phyloP scores from a whole-genome alignment of 2,329 filamentous ascomycete species.

The Ophiobolus disseminans region DNA sequence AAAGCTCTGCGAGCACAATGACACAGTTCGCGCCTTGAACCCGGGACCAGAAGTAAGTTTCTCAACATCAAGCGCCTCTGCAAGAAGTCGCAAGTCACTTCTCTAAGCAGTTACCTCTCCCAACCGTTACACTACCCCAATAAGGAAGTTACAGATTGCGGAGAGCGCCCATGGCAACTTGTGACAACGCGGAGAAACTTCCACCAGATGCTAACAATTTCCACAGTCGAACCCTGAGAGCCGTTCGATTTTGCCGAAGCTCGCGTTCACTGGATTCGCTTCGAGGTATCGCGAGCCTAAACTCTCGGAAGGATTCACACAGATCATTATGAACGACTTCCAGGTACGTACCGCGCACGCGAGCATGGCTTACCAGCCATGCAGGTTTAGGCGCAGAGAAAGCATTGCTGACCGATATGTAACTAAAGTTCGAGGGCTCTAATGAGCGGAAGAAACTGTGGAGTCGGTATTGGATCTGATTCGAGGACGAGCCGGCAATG shows the following conservation, averaged over 20 bases:
- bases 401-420: conserved; percentile 27
- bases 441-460: conserved; percentile 74
- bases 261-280: conserved; percentile 80
- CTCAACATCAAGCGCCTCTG: conserved; percentile 20
- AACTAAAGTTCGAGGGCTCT: conserved; percentile 71
- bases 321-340: conserved; percentile 79
- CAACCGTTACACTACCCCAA: conserved; percentile 15
- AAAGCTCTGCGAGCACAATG: conserved; percentile 82
- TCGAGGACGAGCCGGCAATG: conserved; percentile 1
- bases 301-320: conserved; percentile 79
- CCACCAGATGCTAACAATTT: conserved; percentile 27
- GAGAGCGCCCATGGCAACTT: conserved; percentile 10
- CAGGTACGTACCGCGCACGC: conserved; percentile 54
- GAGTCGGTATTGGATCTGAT: conserved; percentile 77
- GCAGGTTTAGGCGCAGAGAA: conserved; percentile 6
- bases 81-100: conserved; percentile 11
- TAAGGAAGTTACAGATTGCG: conserved; percentile 11
- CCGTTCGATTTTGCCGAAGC: conserved; percentile 72
- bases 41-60: conserved; percentile 43
- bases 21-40: conserved; percentile 76
- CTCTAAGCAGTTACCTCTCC: conserved; percentile 9
- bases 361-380: conserved; percentile 5
- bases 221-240: conserved; percentile 80
- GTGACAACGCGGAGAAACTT: conserved; percentile 9
- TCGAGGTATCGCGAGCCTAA: conserved; percentile 76